Percentiles rank a stretch among this genome's conserved stretches.
These are phyloP conservation scores for Dinochytrium kinnereticum DNA, from an alignment of 371 early-diverging fungal genomes.

Conservation along the genomic window DNA sequence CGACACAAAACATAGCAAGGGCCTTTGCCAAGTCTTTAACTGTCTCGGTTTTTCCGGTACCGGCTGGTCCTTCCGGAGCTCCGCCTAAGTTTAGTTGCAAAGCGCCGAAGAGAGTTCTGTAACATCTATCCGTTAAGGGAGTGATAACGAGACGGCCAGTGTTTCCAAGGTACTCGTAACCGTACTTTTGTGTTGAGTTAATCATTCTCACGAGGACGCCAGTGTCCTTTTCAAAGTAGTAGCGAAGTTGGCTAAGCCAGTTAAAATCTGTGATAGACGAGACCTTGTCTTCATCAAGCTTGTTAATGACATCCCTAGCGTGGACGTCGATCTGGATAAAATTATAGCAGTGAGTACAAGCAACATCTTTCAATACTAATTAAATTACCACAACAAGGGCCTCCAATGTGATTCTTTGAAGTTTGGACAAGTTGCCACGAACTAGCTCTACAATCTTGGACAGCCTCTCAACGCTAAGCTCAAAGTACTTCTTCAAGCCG, in stretches of 20 bases:
- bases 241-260: constrained; percentile 60
- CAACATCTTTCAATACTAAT: no score
- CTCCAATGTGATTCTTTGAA: constrained; percentile 53
- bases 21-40: constrained; percentile 67
- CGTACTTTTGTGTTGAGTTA: constrained; percentile 60
- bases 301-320: constrained; percentile 55
- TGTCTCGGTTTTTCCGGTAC: constrained; percentile 65
- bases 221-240: constrained; percentile 55
- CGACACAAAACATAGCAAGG: constrained; percentile 62
- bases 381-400: constrained; percentile 61
- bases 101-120: constrained; percentile 61
- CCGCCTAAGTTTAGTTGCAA: constrained; percentile 60
- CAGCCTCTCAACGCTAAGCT: constrained; percentile 50
- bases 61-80: constrained; percentile 60
- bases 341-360: constrained; percentile 2
- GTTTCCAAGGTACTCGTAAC: constrained; percentile 61
- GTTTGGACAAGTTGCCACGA: constrained; percentile 53
- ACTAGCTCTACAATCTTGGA: constrained; percentile 57
- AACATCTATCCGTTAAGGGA: constrained; percentile 58
- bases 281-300: constrained; percentile 49
- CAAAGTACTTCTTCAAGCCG: constrained; percentile 49
- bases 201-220: constrained; percentile 61
- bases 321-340: constrained; percentile 58
- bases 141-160: constrained; percentile 58
- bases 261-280: constrained; percentile 46